These are phyloP conservation scores for Penicillium sp. DNA, from an alignment of 2,329 filamentous ascomycete genomes.

Conservation along the genomic window DNA sequence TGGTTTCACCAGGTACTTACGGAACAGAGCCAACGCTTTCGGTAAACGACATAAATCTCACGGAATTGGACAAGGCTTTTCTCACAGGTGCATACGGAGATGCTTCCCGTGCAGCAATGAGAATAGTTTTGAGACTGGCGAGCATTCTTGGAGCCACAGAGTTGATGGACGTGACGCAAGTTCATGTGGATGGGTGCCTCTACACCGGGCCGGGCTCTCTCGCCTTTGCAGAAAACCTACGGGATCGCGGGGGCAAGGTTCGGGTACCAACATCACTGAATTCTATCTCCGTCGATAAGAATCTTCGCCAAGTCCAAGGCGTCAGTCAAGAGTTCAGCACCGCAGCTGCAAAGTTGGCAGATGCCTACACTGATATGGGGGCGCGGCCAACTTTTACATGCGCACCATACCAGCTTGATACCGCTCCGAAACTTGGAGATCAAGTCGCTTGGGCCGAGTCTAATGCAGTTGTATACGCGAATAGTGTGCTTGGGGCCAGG, in stretches of 20 bases:
- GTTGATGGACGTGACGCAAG: constrained; percentile 42
- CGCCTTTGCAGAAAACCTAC: constrained; percentile 38
- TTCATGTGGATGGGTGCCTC: constrained; percentile 47
- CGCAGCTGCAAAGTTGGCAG: constrained; percentile 34
- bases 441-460: constrained; percentile 49
- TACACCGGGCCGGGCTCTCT: constrained; percentile 45
- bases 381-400: constrained; percentile 47
- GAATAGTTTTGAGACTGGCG: constrained; percentile 42
- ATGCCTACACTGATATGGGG: constrained; percentile 44
- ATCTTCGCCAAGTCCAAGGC: constrained; percentile 42
- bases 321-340: constrained; percentile 31
- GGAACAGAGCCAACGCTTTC: neutral
- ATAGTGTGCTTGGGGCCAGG: constrained; percentile 48
- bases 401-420: constrained; percentile 45
- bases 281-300: constrained; percentile 46
- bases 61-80: constrained; percentile 27
- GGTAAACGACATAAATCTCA: constrained; percentile 8
- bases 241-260: constrained; percentile 37
- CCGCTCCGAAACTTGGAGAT: constrained; percentile 37
- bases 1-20: neutral
- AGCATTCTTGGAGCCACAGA: constrained; percentile 32
- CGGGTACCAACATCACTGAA: constrained; percentile 45
- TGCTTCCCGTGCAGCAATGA: constrained; percentile 40
- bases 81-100: constrained; percentile 34
- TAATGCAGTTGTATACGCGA: constrained; percentile 50